These are phyloP conservation scores for Metschnikowia koreensis DNA, from an alignment of 805 yeast genomes.

Conservation along the genomic window DNA sequence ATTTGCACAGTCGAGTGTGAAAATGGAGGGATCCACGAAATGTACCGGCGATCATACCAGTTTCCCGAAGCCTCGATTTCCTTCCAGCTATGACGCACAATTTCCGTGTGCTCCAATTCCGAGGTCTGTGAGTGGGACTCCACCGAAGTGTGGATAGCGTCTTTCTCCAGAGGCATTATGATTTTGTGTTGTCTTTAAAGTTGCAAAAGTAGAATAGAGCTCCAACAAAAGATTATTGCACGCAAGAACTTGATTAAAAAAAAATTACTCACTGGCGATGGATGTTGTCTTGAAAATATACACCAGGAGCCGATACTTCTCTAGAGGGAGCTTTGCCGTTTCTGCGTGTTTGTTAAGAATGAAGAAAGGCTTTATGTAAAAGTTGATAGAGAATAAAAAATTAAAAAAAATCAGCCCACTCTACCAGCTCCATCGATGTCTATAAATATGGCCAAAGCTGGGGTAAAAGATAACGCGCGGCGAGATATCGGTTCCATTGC, in stretches of 20 bases:
- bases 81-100: conserved; percentile 17
- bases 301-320: background rate
- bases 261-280: background rate
- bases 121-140: conserved; percentile 10
- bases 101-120: conserved; percentile 9
- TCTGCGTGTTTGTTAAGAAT: background rate
- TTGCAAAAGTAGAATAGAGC: background rate
- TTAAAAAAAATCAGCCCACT: background rate
- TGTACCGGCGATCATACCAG: conserved; percentile 40
- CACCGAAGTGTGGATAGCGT: conserved; percentile 1
- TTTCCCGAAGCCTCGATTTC: conserved; percentile 34
- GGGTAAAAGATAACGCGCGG: background rate
- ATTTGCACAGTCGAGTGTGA: conserved; percentile 42
- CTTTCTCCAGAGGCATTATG: conserved; percentile 11
- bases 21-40: conserved; percentile 33
- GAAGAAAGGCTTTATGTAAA: background rate
- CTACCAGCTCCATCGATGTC: background rate
- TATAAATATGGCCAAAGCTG: background rate
- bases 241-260: background rate
- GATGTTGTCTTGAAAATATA: background rate
- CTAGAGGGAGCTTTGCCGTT: background rate
- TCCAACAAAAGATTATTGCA: background rate
- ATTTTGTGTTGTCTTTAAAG: background rate
- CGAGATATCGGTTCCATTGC: background rate
- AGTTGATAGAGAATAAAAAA: background rate